Evolutionary conservation across 768 basidiomycete genomes (phyloP).

Genomic region (Galerina marginata): DNA sequence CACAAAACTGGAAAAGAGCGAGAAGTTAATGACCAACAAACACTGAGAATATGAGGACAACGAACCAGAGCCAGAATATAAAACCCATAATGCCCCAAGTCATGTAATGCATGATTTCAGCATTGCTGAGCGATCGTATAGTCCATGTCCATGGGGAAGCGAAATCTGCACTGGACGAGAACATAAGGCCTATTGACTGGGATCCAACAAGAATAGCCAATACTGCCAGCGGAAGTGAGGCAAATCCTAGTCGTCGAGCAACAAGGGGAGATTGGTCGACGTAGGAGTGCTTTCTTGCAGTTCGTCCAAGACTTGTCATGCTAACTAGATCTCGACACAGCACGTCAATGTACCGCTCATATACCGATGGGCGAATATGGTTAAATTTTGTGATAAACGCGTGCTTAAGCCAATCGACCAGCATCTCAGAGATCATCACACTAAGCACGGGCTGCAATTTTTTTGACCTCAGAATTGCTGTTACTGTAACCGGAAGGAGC

Average conservation of each 20-base stretch:
- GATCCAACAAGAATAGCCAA: slow-evolving; percentile 78
- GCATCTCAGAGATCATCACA: slow-evolving; percentile 89
- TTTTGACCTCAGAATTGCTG: neutral
- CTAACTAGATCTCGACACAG: slow-evolving; percentile 92
- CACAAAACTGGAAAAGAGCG: slow-evolving; percentile 59
- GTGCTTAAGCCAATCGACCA: slow-evolving; percentile 99
- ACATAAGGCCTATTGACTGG: slow-evolving; percentile 69
- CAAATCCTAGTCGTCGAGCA: slow-evolving; percentile 91
- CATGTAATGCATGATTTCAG: slow-evolving; percentile 54
- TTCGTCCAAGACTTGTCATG: slow-evolving; percentile 71
- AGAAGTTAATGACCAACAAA: neutral
- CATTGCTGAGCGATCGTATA: slow-evolving; percentile 47
- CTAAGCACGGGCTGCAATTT: slow-evolving; percentile 81
- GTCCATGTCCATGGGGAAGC: slow-evolving; percentile 49
- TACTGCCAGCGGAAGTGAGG: slow-evolving; percentile 89
- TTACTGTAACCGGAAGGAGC: neutral
- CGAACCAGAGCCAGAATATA: slow-evolving; percentile 85
- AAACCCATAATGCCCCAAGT: slow-evolving; percentile 72
- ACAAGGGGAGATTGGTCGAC: slow-evolving; percentile 97
- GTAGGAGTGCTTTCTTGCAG: slow-evolving; percentile 84
- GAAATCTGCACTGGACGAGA: slow-evolving; percentile 50
- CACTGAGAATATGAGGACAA: neutral
- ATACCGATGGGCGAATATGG: slow-evolving; percentile 93
- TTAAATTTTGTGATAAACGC: slow-evolving; percentile 99
- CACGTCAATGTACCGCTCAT: slow-evolving; percentile 94